These are phyloP conservation scores for Ceratobasidium papillatum DNA, from an alignment of 1,284 basidiomycete genomes.

Conservation along the genomic window DNA sequence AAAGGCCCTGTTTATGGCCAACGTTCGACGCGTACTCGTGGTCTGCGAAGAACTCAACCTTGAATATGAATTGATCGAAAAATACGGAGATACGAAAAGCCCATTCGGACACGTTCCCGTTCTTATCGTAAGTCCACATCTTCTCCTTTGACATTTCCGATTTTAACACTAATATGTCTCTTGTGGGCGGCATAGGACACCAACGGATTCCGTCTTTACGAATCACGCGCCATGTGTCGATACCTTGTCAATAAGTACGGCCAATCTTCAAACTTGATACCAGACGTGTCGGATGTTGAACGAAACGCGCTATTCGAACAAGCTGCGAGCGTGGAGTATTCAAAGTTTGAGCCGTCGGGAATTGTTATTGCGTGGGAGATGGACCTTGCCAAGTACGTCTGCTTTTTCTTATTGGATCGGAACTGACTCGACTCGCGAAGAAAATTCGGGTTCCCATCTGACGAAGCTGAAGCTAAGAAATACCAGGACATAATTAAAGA, in stretches of 20 bases:
- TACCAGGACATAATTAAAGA: conserved; percentile 51
- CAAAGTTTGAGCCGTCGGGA: conserved; percentile 49
- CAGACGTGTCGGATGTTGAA: conserved; percentile 49
- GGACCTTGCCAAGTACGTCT: not conserved
- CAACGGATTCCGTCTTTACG: conserved; percentile 45
- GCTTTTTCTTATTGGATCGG: not conserved
- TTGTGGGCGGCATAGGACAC: no score
- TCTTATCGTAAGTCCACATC: conserved; percentile 6
- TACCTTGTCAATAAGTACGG: conserved; percentile 60
- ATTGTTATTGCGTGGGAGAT: conserved; percentile 4
- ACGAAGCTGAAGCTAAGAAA: conserved; percentile 51
- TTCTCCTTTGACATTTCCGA: not conserved
- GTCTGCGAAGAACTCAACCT: conserved; percentile 35
- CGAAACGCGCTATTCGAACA: conserved; percentile 51
- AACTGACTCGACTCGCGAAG: not conserved
- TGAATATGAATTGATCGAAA: conserved; percentile 30
- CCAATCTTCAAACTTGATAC: conserved; percentile 48
- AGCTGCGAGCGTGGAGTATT: conserved; percentile 50
- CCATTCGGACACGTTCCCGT: conserved; percentile 38
- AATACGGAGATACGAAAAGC: conserved; percentile 6
- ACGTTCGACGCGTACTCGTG: conserved; percentile 38
- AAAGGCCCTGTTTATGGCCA: conserved; percentile 14
- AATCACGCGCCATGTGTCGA: conserved; percentile 63
- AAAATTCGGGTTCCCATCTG: conserved; percentile 20
- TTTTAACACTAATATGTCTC: not conserved